These are phyloP conservation scores for Leishmania gerbilli DNA, from an alignment of 208 protist genomes.

Conservation along the genomic window DNA sequence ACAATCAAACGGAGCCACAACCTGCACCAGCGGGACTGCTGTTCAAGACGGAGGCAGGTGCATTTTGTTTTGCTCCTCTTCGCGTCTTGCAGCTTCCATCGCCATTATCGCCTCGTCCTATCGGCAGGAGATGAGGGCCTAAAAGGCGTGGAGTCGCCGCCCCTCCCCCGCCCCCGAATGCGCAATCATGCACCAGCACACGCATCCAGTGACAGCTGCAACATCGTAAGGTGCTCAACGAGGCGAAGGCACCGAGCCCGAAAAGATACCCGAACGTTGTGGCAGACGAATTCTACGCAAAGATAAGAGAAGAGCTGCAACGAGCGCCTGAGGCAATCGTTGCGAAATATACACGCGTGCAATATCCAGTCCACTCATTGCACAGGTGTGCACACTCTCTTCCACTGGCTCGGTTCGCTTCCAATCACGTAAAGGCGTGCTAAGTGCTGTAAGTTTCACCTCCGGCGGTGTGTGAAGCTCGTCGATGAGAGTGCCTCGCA, in stretches of 20 bases:
- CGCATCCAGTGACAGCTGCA: not conserved
- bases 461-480: not conserved
- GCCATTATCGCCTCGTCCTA: not conserved
- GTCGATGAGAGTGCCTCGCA: not conserved
- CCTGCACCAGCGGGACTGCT: not conserved
- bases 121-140: not conserved
- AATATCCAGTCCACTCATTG: not conserved
- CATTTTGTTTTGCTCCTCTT: not conserved
- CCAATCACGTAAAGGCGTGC: not conserved
- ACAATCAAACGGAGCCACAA: not conserved
- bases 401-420: not conserved
- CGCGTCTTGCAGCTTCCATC: not conserved
- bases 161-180: not conserved
- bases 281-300: not conserved
- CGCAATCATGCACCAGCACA: not conserved
- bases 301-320: not conserved
- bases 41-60: not conserved
- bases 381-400: not conserved
- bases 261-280: not conserved
- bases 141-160: not conserved
- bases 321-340: not conserved
- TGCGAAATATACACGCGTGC: not conserved
- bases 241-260: not conserved
- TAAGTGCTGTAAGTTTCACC: not conserved
- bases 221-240: not conserved